A percentile compares a stretch with the other conserved stretches of the same genome.
phyloP scores from a whole-genome alignment of 371 early-diverging fungal genomes.

The Mortierella sp. region DNA sequence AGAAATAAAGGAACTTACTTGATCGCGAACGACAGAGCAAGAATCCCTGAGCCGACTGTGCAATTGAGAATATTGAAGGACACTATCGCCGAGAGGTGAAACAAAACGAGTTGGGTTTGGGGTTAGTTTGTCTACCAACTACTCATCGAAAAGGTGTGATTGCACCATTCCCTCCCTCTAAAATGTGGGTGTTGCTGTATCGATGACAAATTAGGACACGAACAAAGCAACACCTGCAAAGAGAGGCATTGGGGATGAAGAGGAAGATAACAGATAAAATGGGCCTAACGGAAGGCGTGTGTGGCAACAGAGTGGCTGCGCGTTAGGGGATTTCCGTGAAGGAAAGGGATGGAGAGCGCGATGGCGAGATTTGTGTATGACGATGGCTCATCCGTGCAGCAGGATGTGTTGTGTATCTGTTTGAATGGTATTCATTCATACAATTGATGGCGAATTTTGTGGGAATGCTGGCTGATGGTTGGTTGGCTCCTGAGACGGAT shows the following conservation, averaged over 20 bases:
- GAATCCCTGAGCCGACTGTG: constrained; percentile 74
- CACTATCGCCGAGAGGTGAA: constrained; percentile 25
- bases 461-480: background rate
- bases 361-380: constrained; percentile 4
- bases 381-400: background rate
- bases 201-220: background rate
- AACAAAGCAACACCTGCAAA: background rate
- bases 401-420: background rate
- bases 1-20: constrained; percentile 27
- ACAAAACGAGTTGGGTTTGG: background rate
- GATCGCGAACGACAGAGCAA: constrained; percentile 70
- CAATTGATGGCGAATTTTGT: background rate
- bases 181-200: background rate
- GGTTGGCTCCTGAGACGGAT: constrained; percentile 3
- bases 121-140: background rate
- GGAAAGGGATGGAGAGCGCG: background rate
- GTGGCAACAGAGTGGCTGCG: background rate
- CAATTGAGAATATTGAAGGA: constrained; percentile 71
- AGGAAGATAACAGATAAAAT: background rate
- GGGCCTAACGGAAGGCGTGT: background rate
- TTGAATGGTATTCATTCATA: background rate
- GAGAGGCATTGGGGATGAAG: background rate
- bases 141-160: background rate
- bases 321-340: background rate
- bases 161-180: background rate